These are phyloP conservation scores for Sextonia rubra DNA, from an alignment of 164 flowering plant species.

Conservation along the genomic window DNA sequence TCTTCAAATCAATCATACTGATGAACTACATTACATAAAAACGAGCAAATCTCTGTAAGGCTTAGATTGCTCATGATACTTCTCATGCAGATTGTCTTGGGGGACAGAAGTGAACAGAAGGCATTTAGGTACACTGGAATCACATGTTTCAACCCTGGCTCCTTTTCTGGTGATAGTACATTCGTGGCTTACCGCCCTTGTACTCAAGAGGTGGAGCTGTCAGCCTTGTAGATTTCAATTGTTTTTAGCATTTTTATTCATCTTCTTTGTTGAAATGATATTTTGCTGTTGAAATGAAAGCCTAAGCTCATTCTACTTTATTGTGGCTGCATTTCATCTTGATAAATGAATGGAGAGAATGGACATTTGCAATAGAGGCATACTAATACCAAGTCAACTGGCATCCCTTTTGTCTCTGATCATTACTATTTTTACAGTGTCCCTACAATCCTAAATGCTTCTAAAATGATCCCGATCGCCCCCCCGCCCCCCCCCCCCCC, in stretches of 20 bases:
- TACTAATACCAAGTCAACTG: too few species aligned
- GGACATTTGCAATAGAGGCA: too few species aligned
- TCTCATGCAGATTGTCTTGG: constrained; percentile 73
- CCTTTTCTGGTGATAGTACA: constrained; percentile 76
- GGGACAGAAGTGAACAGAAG: constrained; percentile 88
- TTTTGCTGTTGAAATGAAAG: not conserved
- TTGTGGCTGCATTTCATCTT: too few species aligned
- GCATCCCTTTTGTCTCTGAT: too few species aligned
- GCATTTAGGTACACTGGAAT: constrained; percentile 72
- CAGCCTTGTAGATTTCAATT: constrained; percentile 38
- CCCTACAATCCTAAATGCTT: too few species aligned
- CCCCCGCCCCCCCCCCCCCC: too few species aligned
- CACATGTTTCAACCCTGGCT: constrained; percentile 93
- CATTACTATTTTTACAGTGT: too few species aligned
- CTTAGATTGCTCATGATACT: not conserved
- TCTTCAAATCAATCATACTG: too few species aligned
- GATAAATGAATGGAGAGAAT: too few species aligned
- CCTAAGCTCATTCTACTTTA: not conserved
- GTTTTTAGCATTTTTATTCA: not conserved
- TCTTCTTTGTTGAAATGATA: too few species aligned
- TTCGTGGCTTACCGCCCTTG: constrained; percentile 90
- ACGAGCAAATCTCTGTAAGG: not conserved
- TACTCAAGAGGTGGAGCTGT: constrained; percentile 80
- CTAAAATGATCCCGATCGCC: too few species aligned
- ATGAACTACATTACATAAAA: too few species aligned